These are phyloP conservation scores for Striga hermonthica DNA, from an alignment of 305 asterid genomes.

Conservation along the genomic window DNA sequence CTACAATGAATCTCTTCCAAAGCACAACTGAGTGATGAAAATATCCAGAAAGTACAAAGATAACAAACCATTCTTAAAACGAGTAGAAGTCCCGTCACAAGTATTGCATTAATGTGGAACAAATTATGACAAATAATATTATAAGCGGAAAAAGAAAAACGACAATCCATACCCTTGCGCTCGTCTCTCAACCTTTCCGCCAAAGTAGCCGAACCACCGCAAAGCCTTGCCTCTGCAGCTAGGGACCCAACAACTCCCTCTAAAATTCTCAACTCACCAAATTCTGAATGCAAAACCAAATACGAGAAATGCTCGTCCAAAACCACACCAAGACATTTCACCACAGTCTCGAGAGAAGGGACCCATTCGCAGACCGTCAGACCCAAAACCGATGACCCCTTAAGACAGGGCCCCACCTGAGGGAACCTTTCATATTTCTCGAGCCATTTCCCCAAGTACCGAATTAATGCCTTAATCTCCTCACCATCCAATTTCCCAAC, in stretches of 20 bases:
- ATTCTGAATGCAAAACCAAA: conserved; percentile 65
- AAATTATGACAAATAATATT: no score
- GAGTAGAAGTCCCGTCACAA: no score
- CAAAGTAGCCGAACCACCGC: conserved; percentile 59
- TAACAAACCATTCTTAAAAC: no score
- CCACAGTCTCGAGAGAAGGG: conserved; percentile 52
- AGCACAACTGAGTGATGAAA: no score
- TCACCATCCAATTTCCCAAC: conserved; percentile 63
- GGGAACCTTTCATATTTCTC: conserved; percentile 83
- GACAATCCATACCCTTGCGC: conserved; percentile 41
- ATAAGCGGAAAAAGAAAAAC: background rate
- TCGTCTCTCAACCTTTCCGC: conserved; percentile 44
- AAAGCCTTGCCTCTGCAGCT: conserved; percentile 66
- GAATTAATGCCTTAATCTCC: conserved; percentile 65
- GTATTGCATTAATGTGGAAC: no score
- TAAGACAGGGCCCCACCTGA: conserved; percentile 59
- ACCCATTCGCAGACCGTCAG: conserved; percentile 75
- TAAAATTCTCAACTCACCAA: conserved; percentile 57
- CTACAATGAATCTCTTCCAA: no score
- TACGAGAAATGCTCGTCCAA: conserved; percentile 84
- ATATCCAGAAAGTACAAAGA: no score
- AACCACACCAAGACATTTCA: conserved; percentile 58
- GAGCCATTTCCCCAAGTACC: conserved; percentile 74
- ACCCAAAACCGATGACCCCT: conserved; percentile 61
- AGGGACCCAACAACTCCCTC: conserved; percentile 53